phyloP scores from a whole-genome alignment of 2,329 filamentous ascomycete genomes.

The Cercospora zeae-maydis region DNA sequence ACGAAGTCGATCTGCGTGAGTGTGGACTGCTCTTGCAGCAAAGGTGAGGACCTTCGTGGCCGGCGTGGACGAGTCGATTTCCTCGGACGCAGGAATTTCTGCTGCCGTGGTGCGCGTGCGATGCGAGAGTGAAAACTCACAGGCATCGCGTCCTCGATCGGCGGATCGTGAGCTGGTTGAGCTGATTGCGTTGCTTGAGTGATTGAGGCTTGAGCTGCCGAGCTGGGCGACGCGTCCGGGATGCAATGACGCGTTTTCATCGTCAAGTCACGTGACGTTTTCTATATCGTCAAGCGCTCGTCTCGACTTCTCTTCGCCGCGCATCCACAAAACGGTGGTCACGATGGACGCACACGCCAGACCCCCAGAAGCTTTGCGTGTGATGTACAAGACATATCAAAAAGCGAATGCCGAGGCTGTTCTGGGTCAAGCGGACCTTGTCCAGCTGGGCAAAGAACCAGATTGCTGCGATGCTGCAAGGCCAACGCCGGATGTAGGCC shows the following conservation, averaged over 20 bases:
- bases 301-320: neutral
- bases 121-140: constrained; percentile 10
- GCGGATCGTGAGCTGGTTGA: neutral
- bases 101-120: constrained; percentile 16
- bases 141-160: constrained; percentile 12
- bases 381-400: constrained; percentile 71
- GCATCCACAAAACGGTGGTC: constrained; percentile 12
- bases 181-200: neutral
- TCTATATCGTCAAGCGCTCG: neutral
- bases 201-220: neutral
- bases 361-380: constrained; percentile 66
- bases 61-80: constrained; percentile 8
- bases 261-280: neutral
- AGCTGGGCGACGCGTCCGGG: neutral
- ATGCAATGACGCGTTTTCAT: neutral
- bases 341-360: constrained; percentile 70
- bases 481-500: neutral
- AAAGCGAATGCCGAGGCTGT: constrained; percentile 55
- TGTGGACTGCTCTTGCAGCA: constrained; percentile 18
- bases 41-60: constrained; percentile 4
- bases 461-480: neutral
- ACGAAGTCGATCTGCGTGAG: constrained; percentile 26
- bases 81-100: constrained; percentile 11
- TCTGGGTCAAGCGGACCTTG: constrained; percentile 26
- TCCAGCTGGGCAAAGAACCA: constrained; percentile 10